phyloP scores from a whole-genome alignment of 108 stramenopile genomes.

The Thalassiosira profunda region DNA sequence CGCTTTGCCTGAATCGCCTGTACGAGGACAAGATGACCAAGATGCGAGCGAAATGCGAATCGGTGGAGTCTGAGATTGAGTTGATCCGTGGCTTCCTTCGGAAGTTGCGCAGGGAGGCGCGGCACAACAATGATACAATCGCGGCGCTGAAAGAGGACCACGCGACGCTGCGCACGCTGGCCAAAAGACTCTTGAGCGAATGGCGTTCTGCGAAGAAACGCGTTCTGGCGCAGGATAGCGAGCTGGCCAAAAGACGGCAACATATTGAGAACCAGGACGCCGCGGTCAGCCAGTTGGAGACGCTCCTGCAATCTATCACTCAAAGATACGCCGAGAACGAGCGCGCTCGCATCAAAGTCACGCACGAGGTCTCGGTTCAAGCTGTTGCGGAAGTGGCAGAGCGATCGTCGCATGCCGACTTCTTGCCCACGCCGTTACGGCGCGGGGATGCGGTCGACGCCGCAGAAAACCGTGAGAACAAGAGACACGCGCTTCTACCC shows the following conservation, averaged over 20 bases:
- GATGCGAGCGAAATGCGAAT: conserved; percentile 27
- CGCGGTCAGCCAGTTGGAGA: conserved; percentile 29
- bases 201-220: background rate
- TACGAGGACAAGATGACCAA: conserved; percentile 40
- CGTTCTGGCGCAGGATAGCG: background rate
- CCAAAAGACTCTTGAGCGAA: conserved; percentile 14
- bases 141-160: conserved; percentile 14
- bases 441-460: background rate
- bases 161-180: background rate
- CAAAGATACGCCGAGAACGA: conserved; percentile 45
- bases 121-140: conserved; percentile 7
- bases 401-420: conserved; percentile 22
- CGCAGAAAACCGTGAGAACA: background rate
- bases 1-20: conserved; percentile 15
- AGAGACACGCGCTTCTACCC: conserved; percentile 26
- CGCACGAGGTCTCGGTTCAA: conserved; percentile 24
- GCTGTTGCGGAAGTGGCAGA: conserved; percentile 22
- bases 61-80: conserved; percentile 9
- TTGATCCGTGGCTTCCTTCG: conserved; percentile 8
- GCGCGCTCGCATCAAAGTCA: conserved; percentile 28
- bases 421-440: conserved; percentile 9
- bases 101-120: conserved; percentile 20
- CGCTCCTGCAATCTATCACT: conserved; percentile 36
- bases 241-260: conserved; percentile 9
- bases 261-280: conserved; percentile 25